A percentile compares a stretch with the other conserved stretches of the same genome.
phyloP scores from a whole-genome alignment of 2,329 filamentous ascomycete genomes.

The Pseudogymnoascus sp. region DNA sequence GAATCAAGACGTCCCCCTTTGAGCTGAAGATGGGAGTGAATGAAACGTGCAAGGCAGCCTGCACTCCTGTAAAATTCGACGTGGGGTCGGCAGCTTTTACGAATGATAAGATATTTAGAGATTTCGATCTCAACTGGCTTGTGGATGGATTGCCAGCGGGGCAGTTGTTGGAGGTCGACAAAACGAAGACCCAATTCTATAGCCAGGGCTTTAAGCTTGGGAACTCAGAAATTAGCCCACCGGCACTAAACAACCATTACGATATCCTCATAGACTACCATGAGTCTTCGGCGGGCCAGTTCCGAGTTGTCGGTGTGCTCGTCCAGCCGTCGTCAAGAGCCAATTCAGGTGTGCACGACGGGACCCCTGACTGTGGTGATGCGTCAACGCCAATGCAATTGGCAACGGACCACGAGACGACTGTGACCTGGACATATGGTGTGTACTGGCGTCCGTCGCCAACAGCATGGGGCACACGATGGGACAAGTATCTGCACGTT shows the following conservation, averaged over 20 bases:
- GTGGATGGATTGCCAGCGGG: constrained; percentile 91
- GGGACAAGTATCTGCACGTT: constrained; percentile 98
- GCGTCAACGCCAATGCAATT: constrained; percentile 55
- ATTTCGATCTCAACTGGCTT: constrained; percentile 91
- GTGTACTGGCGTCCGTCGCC: constrained; percentile 79
- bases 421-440: constrained; percentile 83
- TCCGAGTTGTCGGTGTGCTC: constrained; percentile 84
- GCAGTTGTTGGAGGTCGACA: constrained; percentile 70
- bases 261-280: constrained; percentile 93
- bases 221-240: constrained; percentile 47
- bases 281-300: constrained; percentile 63
- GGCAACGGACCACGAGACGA: constrained; percentile 53
- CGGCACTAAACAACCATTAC: constrained; percentile 85
- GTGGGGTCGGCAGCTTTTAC: constrained; percentile 67
- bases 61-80: constrained; percentile 59
- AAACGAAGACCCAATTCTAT: constrained; percentile 75
- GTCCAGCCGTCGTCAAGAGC: constrained; percentile 73
- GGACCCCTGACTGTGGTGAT: constrained; percentile 55
- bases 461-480: constrained; percentile 91
- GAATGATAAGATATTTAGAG: constrained; percentile 73
- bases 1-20: constrained; percentile 95
- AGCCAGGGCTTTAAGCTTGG: constrained; percentile 87
- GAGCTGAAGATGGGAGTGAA: constrained; percentile 81
- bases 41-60: constrained; percentile 79
- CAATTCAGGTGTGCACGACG: constrained; percentile 45